A percentile compares a stretch with the other conserved stretches of the same genome.
These are phyloP conservation scores for Takashimella koratensis DNA, from an alignment of 1,284 basidiomycete species.

Conservation along the genomic window DNA sequence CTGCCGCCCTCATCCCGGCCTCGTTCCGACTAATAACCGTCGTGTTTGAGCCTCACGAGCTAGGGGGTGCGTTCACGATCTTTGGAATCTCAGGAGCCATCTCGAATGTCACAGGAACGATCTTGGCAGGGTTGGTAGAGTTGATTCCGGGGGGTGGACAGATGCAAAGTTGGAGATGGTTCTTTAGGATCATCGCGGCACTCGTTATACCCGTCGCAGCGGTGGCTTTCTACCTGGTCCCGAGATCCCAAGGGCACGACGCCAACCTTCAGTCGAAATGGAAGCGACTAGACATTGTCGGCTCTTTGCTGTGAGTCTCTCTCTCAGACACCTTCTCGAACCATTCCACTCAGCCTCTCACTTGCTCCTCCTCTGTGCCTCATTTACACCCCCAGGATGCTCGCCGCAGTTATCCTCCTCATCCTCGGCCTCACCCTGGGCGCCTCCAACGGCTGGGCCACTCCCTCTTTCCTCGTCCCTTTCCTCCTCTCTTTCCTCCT, in stretches of 20 bases:
- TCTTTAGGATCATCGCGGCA: conserved; percentile 25
- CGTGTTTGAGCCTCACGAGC: conserved; percentile 34
- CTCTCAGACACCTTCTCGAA: too few species aligned
- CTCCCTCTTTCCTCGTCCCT: conserved; percentile 42
- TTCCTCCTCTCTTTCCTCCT: conserved; percentile 40
- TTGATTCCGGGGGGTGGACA: conserved; percentile 44
- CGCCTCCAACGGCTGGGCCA: conserved; percentile 39
- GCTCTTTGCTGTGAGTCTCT: conserved; percentile 21
- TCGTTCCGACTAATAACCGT: conserved; percentile 42
- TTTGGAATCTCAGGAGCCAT: conserved; percentile 44
- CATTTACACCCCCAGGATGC: too few species aligned
- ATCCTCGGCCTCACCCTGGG: conserved; percentile 45
- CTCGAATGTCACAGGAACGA: conserved; percentile 38
- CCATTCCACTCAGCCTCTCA: not conserved
- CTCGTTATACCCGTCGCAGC: conserved; percentile 28
- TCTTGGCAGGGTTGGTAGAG: conserved; percentile 42
- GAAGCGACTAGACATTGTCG: conserved; percentile 39
- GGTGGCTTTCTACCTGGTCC: conserved; percentile 19
- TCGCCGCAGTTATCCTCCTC: conserved; percentile 35
- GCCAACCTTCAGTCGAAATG: conserved; percentile 25
- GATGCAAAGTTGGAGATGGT: conserved; percentile 44
- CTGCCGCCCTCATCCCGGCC: conserved; percentile 35
- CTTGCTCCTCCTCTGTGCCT: not conserved
- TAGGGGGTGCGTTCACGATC: conserved; percentile 35
- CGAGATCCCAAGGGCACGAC: too few species aligned